Percentiles rank a stretch among this genome's conserved stretches.
Evolutionary conservation across 2,329 filamentous ascomycete species (phyloP).

Genomic region (Colletotrichum liriopes): DNA sequence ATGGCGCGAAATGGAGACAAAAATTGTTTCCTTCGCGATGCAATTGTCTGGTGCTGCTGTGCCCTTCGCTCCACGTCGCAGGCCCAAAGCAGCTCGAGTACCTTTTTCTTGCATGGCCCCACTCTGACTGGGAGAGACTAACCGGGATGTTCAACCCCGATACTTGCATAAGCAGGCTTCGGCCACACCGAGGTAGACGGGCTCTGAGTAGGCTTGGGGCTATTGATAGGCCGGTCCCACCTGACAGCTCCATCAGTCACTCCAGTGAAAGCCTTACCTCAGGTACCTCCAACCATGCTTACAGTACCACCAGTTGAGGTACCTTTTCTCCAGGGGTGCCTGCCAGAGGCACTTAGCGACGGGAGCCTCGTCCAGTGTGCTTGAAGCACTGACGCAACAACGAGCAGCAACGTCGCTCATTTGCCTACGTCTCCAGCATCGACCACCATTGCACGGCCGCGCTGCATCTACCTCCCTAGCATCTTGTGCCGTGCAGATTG

Average conservation of each 20-base stretch:
- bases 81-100: background rate
- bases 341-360: conserved; percentile 1
- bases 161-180: background rate
- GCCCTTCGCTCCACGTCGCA: background rate
- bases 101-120: background rate
- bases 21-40: conserved; percentile 7
- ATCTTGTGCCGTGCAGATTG: background rate
- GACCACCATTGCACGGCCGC: background rate
- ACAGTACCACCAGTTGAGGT: background rate
- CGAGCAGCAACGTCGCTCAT: background rate
- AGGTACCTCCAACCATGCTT: background rate
- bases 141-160: background rate
- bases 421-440: conserved; percentile 4
- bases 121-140: background rate
- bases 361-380: conserved; percentile 4
- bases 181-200: background rate
- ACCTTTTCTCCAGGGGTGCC: background rate
- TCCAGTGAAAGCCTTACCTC: background rate
- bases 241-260: background rate
- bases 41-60: background rate
- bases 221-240: background rate
- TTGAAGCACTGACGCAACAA: conserved; percentile 31
- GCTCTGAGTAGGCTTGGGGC: too few species aligned
- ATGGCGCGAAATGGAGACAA: conserved; percentile 6
- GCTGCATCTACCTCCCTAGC: background rate